Evolutionary conservation across 1,284 basidiomycete genomes (phyloP), one percentile per base, ranked within the genome.

Genomic region (Sporisorium reilianum): DNA sequence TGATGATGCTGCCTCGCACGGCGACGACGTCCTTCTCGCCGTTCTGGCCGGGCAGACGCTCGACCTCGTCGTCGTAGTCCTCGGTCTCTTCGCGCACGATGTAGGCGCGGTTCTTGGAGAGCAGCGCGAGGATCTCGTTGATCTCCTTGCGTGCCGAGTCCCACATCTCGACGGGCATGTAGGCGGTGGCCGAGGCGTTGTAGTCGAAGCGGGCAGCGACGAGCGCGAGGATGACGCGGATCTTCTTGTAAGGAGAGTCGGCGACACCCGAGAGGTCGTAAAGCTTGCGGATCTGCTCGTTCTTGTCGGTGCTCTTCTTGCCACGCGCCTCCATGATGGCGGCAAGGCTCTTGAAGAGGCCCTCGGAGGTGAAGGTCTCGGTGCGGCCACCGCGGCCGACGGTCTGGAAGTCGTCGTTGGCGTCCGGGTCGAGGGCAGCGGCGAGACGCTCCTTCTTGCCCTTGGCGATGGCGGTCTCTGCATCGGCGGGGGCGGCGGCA

Each of bases 151-250:
- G 92, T 10, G 95, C 94, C 32, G 90, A 88, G 8, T 91, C 86
- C 97, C 97, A 99, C 52, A 94, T 89, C 45, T 98, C 95, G 74
- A 92, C 88, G 14, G 97, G 94, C 91, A 99, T 96, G 71, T 93
- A 90, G 2, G 90, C 90, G 10, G 92, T 88, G 44, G 93, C 88
- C 23, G 95, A 92, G 1, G 93, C 91, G 85, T 95, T 96, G 87
- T 95, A 99, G 87, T 99, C 97, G 86, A 99, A 97, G 54, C 95
- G 93, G 10, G 95, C 93, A 4, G 96, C 94, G 78, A 99, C 90
- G 55, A 99, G 89, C 48, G 94, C 93, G 58, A 99, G 89, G 38
- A 99, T 90, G 51, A 99, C 94, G 59, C 97, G 92, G 76, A 99
- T 94, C 77, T 90, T 91, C 84, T 97, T 94, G 86, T 99, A 99